Evolutionary conservation across 2,329 filamentous ascomycete species (phyloP), one percentile per base, ranked within the genome.

Genomic region (Monilinia fructigena): DNA sequence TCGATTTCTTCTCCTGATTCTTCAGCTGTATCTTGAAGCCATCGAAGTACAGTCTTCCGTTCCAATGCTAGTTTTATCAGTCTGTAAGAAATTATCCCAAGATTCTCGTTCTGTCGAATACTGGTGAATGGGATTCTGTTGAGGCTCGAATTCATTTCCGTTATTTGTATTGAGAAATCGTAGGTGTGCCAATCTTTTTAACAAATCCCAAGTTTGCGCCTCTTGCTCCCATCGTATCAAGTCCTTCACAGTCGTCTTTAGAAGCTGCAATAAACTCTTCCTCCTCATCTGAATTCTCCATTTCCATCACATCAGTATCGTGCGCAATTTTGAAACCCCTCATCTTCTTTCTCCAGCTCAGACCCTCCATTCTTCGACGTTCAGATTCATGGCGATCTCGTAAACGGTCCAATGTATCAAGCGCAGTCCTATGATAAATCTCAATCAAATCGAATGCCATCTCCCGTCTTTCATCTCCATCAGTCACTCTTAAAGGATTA

Each of bases 121-220:
- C 40, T 80, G 79, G 71, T 84, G 80, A 6, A 85, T 62, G 6
- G 65, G 48, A 28, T 38, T 63, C 11, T 45, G 63, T 40, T 12
- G 72, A 63, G 58, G 62, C 50, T 70, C 70, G 63, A 65, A 68
- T 63, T 66, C 71, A 55, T 68, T 69, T 55, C 67, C 70, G 35
- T 61, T 71, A 45, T 68, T 69, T 76, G 79, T 47, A 74, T 70
- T 76, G 75, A 71, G 76, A 75, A 92, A 89, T 72, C 91, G 85
- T 70, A 92, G 78, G 14, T 89, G 87, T 62, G 97, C 83, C 47
- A 77, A 68, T 47, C 74, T 72, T 59, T 87, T 85, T 67, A 98
- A 80, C 38, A 98, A 82, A 74, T 96, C 89, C 95, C 95, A 99
- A 0, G 93, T 95, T 73, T 96, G 92, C 52, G 88, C 86, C 78